Conservation (phyloP, 345 rosid genomes). For the Hypericum perforatum region DNA sequence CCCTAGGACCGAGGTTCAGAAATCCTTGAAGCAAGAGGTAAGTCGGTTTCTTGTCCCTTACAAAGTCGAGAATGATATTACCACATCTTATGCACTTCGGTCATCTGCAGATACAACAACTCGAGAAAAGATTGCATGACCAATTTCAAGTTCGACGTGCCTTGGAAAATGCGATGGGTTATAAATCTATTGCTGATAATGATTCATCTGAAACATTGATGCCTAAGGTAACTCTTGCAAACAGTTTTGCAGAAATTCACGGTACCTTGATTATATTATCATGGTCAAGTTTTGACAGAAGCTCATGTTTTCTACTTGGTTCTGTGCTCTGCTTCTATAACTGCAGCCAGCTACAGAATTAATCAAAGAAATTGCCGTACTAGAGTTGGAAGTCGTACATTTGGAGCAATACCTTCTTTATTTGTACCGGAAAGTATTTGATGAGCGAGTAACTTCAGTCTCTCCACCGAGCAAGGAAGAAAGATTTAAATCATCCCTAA, state of each 20-base stretch:
- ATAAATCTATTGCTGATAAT: slow-evolving; percentile 32
- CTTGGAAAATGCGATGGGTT: slow-evolving; percentile 78
- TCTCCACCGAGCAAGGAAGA: slow-evolving; percentile 41
- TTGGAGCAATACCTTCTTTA: slow-evolving; percentile 89
- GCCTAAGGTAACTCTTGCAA: slow-evolving; percentile 48
- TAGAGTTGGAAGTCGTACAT: slow-evolving; percentile 85
- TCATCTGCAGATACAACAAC: slow-evolving; percentile 60
- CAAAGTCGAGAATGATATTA: not conserved
- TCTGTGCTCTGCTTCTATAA: not conserved
- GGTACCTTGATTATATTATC: too few species aligned
- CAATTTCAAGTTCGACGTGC: slow-evolving; percentile 68
- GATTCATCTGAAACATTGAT: slow-evolving; percentile 29
- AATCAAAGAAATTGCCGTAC: slow-evolving; percentile 74
- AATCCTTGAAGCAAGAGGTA: slow-evolving; percentile 83
- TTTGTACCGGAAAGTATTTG: slow-evolving; percentile 78
- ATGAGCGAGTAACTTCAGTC: slow-evolving; percentile 42
- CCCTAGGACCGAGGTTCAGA: slow-evolving; percentile 37
- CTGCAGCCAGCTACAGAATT: slow-evolving; percentile 70
- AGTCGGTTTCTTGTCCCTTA: not conserved
- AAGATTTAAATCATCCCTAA: slow-evolving; percentile 35
- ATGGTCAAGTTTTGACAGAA: not conserved
- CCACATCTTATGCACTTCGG: not conserved
- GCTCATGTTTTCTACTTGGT: not conserved
- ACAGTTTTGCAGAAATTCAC: slow-evolving; percentile 1
- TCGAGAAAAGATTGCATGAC: slow-evolving; percentile 66